Evolutionary conservation across 352 stramenopile genomes (phyloP).

Genomic region (Peronospora destructor): DNA sequence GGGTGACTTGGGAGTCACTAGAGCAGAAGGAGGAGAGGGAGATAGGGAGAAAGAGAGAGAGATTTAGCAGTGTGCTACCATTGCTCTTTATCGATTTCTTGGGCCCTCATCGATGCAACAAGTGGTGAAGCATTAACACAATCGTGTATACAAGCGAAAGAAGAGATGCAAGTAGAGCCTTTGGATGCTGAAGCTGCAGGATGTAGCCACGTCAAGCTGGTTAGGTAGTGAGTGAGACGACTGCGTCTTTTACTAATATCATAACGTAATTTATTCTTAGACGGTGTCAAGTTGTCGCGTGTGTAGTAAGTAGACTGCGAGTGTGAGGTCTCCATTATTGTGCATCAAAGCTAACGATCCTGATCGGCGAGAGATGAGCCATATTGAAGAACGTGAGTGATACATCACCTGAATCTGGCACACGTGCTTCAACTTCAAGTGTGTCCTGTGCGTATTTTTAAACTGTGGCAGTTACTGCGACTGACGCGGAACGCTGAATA

Average conservation of each 20-base stretch:
- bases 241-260: constrained; percentile 28
- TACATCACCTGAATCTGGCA: not conserved
- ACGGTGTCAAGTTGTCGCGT: not conserved
- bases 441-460: no score
- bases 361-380: not conserved
- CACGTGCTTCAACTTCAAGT: constrained; percentile 18
- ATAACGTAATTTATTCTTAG: constrained; percentile 28
- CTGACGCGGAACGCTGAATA: no score
- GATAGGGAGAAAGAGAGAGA: constrained; percentile 2
- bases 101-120: not conserved
- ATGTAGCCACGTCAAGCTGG: constrained; percentile 1
- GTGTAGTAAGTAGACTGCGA: no score
- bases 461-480: no score
- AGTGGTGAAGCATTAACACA: constrained; percentile 11
- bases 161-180: not conserved
- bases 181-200: not conserved
- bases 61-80: constrained; percentile 22
- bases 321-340: no score
- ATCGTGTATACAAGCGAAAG: constrained; percentile 17
- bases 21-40: constrained; percentile 1
- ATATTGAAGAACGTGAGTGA: not conserved
- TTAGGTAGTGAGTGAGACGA: constrained; percentile 7
- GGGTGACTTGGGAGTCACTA: not conserved
- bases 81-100: constrained; percentile 4
- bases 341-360: not conserved